These are phyloP conservation scores for Arabidopsis thaliana DNA, from an alignment of 345 rosid species.

Conservation along the genomic window TAIR10.1 NC_003070.9:12471001-12471500, in stretches of 20 bases:
- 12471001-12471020: neutral
- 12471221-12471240: neutral
- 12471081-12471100: neutral
- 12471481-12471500: no score
- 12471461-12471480: no score
- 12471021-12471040: neutral
- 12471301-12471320: neutral
- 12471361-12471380: neutral
- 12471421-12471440: no score
- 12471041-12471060: neutral
- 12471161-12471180: neutral
- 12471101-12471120: neutral
- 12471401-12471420: no score
- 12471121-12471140: neutral
- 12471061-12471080: neutral
- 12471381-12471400: no score
- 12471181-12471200: neutral
- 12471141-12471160: neutral
- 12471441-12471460: no score
- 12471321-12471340: neutral
- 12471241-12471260: neutral
- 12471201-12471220: neutral
- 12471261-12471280: neutral
- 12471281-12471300: neutral
- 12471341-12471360: neutral